phyloP scores from a whole-genome alignment of 345 rosid genomes.

The Lepidium africanum region DNA sequence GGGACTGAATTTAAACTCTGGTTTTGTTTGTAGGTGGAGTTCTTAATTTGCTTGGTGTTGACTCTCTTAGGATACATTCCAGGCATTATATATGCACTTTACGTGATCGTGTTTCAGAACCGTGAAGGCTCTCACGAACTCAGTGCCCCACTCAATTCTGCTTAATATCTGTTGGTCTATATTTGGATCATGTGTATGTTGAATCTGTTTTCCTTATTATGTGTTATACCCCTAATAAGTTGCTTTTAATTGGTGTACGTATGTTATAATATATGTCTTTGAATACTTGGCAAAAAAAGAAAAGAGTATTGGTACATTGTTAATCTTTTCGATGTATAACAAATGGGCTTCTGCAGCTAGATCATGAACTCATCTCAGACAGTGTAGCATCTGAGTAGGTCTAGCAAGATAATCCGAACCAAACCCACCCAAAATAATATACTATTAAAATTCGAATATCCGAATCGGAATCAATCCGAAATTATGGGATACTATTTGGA shows the following conservation, averaged over 20 bases:
- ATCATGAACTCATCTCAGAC: too few relatives aligned
- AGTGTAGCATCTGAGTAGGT: too few relatives aligned
- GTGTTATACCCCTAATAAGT: not conserved
- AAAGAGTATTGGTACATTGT: not conserved
- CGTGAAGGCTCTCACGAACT: slow-evolving; percentile 66
- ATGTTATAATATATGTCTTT: not conserved
- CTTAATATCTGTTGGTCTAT: slow-evolving; percentile 3
- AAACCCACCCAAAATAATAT: too few relatives aligned
- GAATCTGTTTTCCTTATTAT: not conserved
- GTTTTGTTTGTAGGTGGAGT: slow-evolving; percentile 54
- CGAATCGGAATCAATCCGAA: too few relatives aligned
- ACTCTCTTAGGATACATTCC: slow-evolving; percentile 92
- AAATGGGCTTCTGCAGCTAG: too few relatives aligned
- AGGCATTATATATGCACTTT: slow-evolving; percentile 87
- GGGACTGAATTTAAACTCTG: not conserved
- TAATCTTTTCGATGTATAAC: not conserved
- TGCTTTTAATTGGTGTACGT: not conserved
- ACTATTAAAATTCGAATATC: too few relatives aligned
- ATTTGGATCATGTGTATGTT: not conserved
- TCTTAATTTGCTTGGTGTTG: slow-evolving; percentile 68
- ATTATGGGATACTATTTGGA: too few relatives aligned
- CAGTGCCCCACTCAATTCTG: slow-evolving; percentile 62
- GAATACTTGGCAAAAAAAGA: not conserved
- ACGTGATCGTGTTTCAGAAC: slow-evolving; percentile 72
- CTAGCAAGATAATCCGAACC: too few relatives aligned